Evolutionary conservation across 2,329 filamentous ascomycete genomes (phyloP), one percentile per base, ranked within the genome.

Genomic region (Aureobasidium subglaciale): DNA sequence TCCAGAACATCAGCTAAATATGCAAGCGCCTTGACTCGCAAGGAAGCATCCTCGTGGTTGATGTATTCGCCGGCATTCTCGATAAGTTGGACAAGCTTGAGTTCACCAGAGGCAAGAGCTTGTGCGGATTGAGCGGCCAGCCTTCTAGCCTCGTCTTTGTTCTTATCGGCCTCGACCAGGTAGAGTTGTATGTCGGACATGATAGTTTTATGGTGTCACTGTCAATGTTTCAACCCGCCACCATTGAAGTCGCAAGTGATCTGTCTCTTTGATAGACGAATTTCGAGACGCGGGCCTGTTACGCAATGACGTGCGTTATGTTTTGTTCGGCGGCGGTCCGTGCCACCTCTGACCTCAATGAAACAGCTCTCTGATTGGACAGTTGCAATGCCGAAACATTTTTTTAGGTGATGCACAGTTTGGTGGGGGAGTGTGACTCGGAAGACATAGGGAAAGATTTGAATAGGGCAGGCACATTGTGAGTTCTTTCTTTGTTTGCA

Each of bases 1-100:
- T 68, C 67, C 20, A 80, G 70, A 13, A 79, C 75, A 58, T 78
- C 75, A 18, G 77, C 74, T 40, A 79, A 70, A 61, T 78, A 80
- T 24, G 73, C 69, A 60, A 79, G 71, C 11, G 76, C 72, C 70
- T 84, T 84, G n/a, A 78, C 77, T 35, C 84, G 75, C 40, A 81
- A 73, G 13, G 76, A 74, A 20, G 75, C 73, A 70, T 86, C 82
- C 63, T 85, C 82, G 66, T 84, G 80, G 61, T 85, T 86, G 64
- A 87, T 78, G 62, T 85, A 86, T 66, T 85, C 82, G 18, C 81
- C 81, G 29, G 86, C 72, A 41, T 80, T 82, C 64, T 84, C 80
- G 55, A 87, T 79, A 48, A 86, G 70, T 54, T 79, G 77, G 56
- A 86, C 75, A 30, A 87, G 73, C 62, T 81, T 84, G 52, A 80